A percentile compares a stretch with the other conserved stretches of the same genome.
phyloP scores from a whole-genome alignment of 352 stramenopile species.

The Globisporangium splendens region DNA sequence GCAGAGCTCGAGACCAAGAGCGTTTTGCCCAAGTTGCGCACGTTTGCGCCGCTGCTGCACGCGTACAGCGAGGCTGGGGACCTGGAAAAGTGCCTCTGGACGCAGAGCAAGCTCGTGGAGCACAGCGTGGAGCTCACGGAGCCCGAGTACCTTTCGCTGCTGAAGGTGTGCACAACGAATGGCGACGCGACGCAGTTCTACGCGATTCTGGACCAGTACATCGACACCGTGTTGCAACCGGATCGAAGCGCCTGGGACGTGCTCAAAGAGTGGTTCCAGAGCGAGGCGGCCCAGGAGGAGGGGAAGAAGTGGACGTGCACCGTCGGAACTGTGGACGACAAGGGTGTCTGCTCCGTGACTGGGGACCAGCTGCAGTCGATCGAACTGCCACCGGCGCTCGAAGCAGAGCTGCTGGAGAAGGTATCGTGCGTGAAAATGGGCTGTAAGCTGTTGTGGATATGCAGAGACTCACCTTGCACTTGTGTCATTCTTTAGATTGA shows the following conservation, averaged over 20 bases:
- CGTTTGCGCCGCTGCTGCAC: conserved; percentile 63
- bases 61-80: conserved; percentile 50
- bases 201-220: conserved; percentile 49
- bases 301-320: conserved; percentile 52
- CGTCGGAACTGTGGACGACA: conserved; percentile 44
- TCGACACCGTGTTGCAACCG: conserved; percentile 55
- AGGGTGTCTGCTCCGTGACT: conserved; percentile 58
- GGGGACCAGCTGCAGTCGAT: conserved; percentile 63
- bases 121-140: conserved; percentile 59
- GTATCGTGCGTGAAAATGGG: conserved; percentile 18
- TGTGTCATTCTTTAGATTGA: conserved; percentile 75
- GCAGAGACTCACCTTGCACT: conserved; percentile 2
- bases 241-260: conserved; percentile 46
- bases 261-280: conserved; percentile 71
- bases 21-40: conserved; percentile 64
- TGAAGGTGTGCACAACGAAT: conserved; percentile 40
- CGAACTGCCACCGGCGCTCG: conserved; percentile 45
- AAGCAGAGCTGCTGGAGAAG: conserved; percentile 57
- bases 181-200: conserved; percentile 49
- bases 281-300: conserved; percentile 57
- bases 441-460: no score
- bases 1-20: conserved; percentile 41
- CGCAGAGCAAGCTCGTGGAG: conserved; percentile 40
- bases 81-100: conserved; percentile 51
- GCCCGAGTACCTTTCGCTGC: conserved; percentile 56